phyloP scores from a whole-genome alignment of 2,329 filamentous ascomycete species.

The Calonectria montana region DNA sequence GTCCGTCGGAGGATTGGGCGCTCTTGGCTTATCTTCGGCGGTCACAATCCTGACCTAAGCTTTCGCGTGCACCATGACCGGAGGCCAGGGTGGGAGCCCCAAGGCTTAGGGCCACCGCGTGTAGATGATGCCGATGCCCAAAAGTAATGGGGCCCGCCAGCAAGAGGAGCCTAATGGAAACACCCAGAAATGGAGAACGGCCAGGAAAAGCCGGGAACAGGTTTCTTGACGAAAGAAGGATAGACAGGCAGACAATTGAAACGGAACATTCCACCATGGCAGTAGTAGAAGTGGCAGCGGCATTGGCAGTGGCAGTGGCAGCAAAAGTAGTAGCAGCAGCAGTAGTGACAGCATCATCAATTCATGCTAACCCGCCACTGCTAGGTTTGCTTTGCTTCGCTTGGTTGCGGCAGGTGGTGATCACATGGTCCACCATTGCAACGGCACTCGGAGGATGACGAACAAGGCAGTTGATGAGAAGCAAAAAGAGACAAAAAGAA shows the following conservation, averaged over 20 bases:
- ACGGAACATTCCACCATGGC: neutral
- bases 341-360: slow-evolving; percentile 25
- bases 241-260: slow-evolving; percentile 2
- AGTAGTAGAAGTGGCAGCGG: slow-evolving; percentile 17
- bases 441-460: slow-evolving; percentile 4
- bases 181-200: slow-evolving; percentile 29
- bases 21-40: slow-evolving; percentile 14
- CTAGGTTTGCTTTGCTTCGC: slow-evolving; percentile 32
- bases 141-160: slow-evolving; percentile 26
- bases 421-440: slow-evolving; percentile 38
- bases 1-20: slow-evolving; percentile 22
- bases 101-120: slow-evolving; percentile 36
- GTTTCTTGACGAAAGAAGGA: slow-evolving; percentile 11
- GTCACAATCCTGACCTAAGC: slow-evolving; percentile 16
- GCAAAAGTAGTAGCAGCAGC: neutral
- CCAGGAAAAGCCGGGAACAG: slow-evolving; percentile 13
- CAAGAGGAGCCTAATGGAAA: slow-evolving; percentile 34
- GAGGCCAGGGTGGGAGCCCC: slow-evolving; percentile 13
- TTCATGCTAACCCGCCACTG: slow-evolving; percentile 36
- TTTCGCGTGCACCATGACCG: slow-evolving; percentile 10
- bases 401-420: slow-evolving; percentile 32
- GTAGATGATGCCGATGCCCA: slow-evolving; percentile 34
- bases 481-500: neutral
- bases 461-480: neutral
- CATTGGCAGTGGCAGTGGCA: slow-evolving; percentile 14